phyloP scores from a whole-genome alignment of 805 yeast genomes.

The Candida tibetensis region DNA sequence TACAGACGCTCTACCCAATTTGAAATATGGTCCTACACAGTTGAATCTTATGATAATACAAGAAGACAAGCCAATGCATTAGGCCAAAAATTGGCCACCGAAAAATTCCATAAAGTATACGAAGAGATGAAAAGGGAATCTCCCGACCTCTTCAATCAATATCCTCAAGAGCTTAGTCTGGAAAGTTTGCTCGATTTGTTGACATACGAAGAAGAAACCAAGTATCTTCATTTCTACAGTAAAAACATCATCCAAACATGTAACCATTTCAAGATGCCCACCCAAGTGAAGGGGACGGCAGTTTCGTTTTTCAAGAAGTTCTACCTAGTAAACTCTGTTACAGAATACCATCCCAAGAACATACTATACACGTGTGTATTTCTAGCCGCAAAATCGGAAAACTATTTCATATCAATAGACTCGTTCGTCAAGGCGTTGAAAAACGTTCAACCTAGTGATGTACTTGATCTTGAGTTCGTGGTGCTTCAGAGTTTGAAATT shows the following conservation, averaged over 20 bases:
- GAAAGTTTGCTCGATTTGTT: conserved; percentile 43
- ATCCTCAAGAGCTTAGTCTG: conserved; percentile 27
- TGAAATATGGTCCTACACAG: conserved; percentile 79
- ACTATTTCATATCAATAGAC: conserved; percentile 81
- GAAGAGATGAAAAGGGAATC: conserved; percentile 16
- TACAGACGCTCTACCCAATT: conserved; percentile 86
- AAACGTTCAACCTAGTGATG: conserved; percentile 61
- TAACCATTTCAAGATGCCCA: conserved; percentile 72
- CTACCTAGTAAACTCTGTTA: conserved; percentile 73
- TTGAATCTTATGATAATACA: conserved; percentile 49
- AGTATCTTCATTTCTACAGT: conserved; percentile 67
- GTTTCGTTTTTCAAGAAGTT: conserved; percentile 77
- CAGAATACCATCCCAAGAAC: conserved; percentile 85
- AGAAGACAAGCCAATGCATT: conserved; percentile 51
- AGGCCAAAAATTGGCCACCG: conserved; percentile 44
- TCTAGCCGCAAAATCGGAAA: conserved; percentile 90
- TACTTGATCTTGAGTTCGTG: conserved; percentile 75
- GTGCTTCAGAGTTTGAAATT: conserved; percentile 73
- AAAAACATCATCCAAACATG: conserved; percentile 70
- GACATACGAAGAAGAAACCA: conserved; percentile 65
- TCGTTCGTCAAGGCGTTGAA: conserved; percentile 71
- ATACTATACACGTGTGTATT: conserved; percentile 72
- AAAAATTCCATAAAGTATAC: conserved; percentile 26
- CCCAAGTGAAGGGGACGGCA: conserved; percentile 87
- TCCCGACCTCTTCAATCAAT: conserved; percentile 29